These are phyloP conservation scores for Persicaria maculosa DNA, from an alignment of 148 eudicot species.

Conservation along the genomic window DNA sequence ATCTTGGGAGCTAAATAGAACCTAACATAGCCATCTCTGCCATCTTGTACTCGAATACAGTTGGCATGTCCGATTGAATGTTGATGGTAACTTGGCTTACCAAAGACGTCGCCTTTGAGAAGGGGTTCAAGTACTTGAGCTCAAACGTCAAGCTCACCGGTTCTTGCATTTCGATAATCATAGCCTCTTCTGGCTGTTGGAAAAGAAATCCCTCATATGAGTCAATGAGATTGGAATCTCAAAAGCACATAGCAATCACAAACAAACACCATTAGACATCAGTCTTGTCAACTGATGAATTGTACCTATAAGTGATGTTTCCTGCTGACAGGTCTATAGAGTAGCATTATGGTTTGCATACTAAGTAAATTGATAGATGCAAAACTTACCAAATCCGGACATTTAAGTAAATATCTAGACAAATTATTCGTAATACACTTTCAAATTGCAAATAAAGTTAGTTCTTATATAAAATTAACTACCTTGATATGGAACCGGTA, in stretches of 20 bases:
- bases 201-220: neutral
- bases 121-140: slow-evolving; percentile 52
- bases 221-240: neutral
- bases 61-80: slow-evolving; percentile 53
- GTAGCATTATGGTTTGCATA: too few species aligned
- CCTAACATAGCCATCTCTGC: slow-evolving; percentile 66
- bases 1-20: slow-evolving; percentile 71
- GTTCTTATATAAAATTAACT: too few species aligned
- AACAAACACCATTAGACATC: neutral
- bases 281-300: slow-evolving; percentile 52
- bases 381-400: too few species aligned
- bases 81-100: slow-evolving; percentile 54
- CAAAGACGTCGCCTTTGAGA: slow-evolving; percentile 59
- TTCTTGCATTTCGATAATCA: slow-evolving; percentile 42
- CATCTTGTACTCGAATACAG: slow-evolving; percentile 61
- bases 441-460: too few species aligned
- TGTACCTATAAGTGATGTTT: too few species aligned
- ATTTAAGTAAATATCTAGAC: too few species aligned
- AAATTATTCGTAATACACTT: too few species aligned
- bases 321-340: too few species aligned
- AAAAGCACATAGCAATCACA: too few species aligned
- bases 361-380: too few species aligned
- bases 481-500: too few species aligned
- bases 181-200: slow-evolving; percentile 55
- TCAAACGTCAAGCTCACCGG: slow-evolving; percentile 54